phyloP scores from a whole-genome alignment of 108 stramenopile species.

The Cyclotella baltica region DNA sequence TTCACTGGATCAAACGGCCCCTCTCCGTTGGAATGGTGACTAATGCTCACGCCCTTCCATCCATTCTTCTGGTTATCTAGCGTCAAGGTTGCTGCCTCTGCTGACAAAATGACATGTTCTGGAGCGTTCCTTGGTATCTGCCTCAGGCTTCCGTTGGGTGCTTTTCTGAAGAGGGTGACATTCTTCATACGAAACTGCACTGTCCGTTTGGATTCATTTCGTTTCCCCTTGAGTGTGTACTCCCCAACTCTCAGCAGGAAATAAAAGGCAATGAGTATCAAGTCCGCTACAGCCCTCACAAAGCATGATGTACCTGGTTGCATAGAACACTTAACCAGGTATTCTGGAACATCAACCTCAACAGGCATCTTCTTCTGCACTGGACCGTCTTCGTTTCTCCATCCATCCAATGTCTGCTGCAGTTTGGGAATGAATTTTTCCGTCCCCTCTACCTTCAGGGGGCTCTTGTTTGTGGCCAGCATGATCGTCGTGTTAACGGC shows the following conservation, averaged over 20 bases:
- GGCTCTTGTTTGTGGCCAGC: slow-evolving; percentile 3
- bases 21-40: slow-evolving; percentile 5
- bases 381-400: background rate
- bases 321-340: background rate
- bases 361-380: background rate
- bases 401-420: background rate
- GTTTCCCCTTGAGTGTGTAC: background rate
- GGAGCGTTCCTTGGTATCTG: background rate
- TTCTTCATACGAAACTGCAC: slow-evolving; percentile 9
- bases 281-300: background rate
- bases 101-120: background rate
- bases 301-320: background rate
- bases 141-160: background rate
- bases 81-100: background rate
- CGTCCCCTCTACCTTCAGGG: background rate
- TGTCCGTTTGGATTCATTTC: background rate
- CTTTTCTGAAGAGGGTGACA: background rate
- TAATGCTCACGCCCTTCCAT: slow-evolving; percentile 15
- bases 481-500: slow-evolving; percentile 22
- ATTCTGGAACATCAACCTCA: slow-evolving; percentile 6
- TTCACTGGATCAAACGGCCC: background rate
- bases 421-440: background rate
- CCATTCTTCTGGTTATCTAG: slow-evolving; percentile 21
- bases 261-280: slow-evolving; percentile 10
- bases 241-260: slow-evolving; percentile 17